Evolutionary conservation across 805 yeast genomes (phyloP), one percentile per base, ranked within the genome.

Genomic region (Ogataea philodendri): DNA sequence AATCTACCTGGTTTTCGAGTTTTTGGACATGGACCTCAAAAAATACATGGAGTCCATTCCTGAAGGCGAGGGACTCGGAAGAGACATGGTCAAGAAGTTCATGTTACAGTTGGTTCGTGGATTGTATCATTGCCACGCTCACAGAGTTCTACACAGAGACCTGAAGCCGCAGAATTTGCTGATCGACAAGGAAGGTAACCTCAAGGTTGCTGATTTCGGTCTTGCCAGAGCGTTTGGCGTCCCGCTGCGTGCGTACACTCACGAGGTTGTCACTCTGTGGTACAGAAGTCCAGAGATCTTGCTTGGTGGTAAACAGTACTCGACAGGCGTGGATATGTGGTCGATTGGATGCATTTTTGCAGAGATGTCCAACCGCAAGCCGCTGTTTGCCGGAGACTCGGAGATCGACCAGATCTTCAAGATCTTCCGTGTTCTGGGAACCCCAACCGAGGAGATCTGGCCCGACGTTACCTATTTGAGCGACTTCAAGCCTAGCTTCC

Each of bases 271-370:
- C 31, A 93, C 98, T 0, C 67, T 93, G 49, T 93, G 98, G 98
- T 93, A 93, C 61, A 72, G 98, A 48, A 87, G 97, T 1, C 98
- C 98, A 3, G 98, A 93, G 63, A 86, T 93, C 38, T 67, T 93
- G 42, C 74, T 93, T 46, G 98, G 98, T 9, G 96, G 97, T 3
- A 85, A 94, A 49, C 97, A 93, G 55, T 93, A 93, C 62, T 86
- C 96, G 22, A 93, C 97, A 0, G 97, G 97, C 13, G 96, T 93
- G 34, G 98, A 93, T 60, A 88, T 93, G 84, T 93, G 98, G 98
- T 86, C 96, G 8, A 84, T 90, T 43, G 98, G 98, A 10, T 89
- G 97, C 58, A 93, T 93, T 30, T 84, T 93, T 60, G 98, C 97
- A 5, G 98, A 93, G 60, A 89, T 93, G 97, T 87, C 89, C 39